Base-by-base conservation (phyloP, 352 stramenopile species). In the Blastocystis sp. region DNA sequence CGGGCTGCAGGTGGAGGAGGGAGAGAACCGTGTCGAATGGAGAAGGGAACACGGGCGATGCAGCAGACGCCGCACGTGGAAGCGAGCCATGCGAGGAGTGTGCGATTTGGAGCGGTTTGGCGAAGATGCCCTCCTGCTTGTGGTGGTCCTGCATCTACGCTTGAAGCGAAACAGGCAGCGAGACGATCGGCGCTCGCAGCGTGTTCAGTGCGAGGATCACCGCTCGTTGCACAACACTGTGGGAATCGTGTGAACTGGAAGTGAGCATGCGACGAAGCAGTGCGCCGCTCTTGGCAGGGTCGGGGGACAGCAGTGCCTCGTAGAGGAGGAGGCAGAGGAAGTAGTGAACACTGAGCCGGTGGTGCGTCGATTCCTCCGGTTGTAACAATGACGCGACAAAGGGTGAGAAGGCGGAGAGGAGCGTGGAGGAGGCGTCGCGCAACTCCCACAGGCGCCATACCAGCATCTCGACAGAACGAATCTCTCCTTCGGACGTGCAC, bases 1-100 rank as follows among this genome's bases (percentile, higher is more conserved):
- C 43, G 17, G 69, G 38, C 28, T 53, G 28, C 1, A 84, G 23
- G 11, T 84, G 74, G 1, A 84, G 38, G 17, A 52, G 52, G 23
- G 45, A 23, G 23, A 84, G 74, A 0, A 84, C n/a, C 17, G 14
- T 60, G 66, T 84, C 74, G 23, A 84, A 53, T 9, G 74, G 74
- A 69, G 74, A 84, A n/a, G 66, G 66, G 21, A 28, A 76, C 10
- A 4, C 2, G 45, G 23, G 38, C 19, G 23, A 17, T 66, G 41
- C 2, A 19, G 7, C 9, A 21, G 59, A 52, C 1, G 65, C 28
- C 28, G 28, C 28, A 34, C 28, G 28, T 34, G 28, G 28, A 34
- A 34, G 28, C 28, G 28, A 34, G 28, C 28, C 28, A 34, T 34
- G 28, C 28, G 28, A 34, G 28, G 28, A 34, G 28, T 34, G 28